Evolutionary conservation across 169 alveolate genomes (phyloP).

Genomic region (Eimeria necatrix): DNA sequence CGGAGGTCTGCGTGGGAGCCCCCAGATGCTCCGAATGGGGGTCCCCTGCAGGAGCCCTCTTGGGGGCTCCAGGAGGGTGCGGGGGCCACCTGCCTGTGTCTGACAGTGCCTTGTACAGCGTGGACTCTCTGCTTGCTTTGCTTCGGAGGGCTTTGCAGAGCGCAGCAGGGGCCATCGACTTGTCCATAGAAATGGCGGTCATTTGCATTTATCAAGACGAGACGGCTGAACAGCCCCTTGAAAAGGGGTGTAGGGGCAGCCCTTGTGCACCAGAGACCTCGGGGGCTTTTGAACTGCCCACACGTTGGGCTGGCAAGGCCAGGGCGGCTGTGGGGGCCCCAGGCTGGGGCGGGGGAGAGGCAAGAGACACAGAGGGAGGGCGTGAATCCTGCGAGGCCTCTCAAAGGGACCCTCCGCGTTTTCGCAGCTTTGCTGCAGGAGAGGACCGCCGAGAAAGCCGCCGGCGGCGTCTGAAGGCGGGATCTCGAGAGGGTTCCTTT

Average conservation of each 20-base stretch:
- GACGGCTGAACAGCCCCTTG: too few species aligned
- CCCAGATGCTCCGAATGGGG: background rate
- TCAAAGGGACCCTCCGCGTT: background rate
- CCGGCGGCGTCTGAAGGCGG: background rate
- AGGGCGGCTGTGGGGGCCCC: slow-evolving; percentile 22
- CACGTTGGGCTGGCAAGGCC: too few species aligned
- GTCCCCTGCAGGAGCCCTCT: background rate
- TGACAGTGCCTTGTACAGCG: background rate
- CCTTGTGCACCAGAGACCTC: too few species aligned
- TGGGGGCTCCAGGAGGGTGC: background rate
- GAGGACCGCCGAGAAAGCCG: background rate
- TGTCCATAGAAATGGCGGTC: background rate
- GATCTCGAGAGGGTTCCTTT: background rate
- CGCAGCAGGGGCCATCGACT: slow-evolving; percentile 58
- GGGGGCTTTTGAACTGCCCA: too few species aligned
- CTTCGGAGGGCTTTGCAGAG: slow-evolving; percentile 53
- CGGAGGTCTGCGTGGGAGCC: background rate
- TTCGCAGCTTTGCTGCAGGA: too few species aligned
- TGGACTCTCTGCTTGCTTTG: slow-evolving; percentile 43
- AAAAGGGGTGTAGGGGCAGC: too few species aligned
- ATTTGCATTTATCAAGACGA: slow-evolving; percentile 30
- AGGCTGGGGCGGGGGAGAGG: background rate
- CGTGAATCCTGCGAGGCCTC: background rate
- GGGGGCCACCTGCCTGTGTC: background rate
- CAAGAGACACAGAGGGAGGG: background rate